phyloP scores from a whole-genome alignment of 345 rosid species.

The Erucastrum elatum region DNA sequence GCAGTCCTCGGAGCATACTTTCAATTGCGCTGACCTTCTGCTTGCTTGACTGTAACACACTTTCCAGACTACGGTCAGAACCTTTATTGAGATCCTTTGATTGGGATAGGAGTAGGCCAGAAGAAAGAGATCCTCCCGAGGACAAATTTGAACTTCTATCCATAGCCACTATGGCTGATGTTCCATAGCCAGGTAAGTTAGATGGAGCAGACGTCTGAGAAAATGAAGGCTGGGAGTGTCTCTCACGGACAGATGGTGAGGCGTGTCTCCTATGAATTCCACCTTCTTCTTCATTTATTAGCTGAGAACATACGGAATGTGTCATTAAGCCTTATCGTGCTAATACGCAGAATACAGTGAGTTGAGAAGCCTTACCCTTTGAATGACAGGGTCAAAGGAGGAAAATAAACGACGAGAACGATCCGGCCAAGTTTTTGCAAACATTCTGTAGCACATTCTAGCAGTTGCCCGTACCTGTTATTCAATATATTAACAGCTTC shows the following conservation, averaged over 20 bases:
- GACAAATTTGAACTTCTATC: slow-evolving; percentile 79
- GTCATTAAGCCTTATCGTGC: slow-evolving; percentile 20
- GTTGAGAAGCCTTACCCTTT: slow-evolving; percentile 62
- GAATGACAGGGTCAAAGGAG: slow-evolving; percentile 95
- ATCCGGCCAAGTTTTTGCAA: slow-evolving; percentile 97
- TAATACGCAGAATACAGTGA: slow-evolving; percentile 21
- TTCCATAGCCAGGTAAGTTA: slow-evolving; percentile 82
- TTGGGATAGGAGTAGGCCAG: slow-evolving; percentile 77
- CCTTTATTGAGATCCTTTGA: slow-evolving; percentile 68
- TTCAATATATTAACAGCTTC: slow-evolving; percentile 15
- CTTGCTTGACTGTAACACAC: slow-evolving; percentile 94
- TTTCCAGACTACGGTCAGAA: slow-evolving; percentile 89
- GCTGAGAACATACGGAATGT: slow-evolving; percentile 45
- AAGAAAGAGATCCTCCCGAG: slow-evolving; percentile 64
- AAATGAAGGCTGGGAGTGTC: slow-evolving; percentile 64
- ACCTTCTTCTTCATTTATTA: slow-evolving; percentile 93
- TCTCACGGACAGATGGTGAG: slow-evolving; percentile 91
- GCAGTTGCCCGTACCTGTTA: slow-evolving; percentile 93
- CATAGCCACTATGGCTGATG: slow-evolving; percentile 97
- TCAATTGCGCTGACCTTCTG: slow-evolving; percentile 98
- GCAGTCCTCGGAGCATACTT: slow-evolving; percentile 97
- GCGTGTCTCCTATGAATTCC: slow-evolving; percentile 94
- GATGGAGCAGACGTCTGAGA: slow-evolving; percentile 59
- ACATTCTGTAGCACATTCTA: slow-evolving; percentile 98
- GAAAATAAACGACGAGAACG: slow-evolving; percentile 93